Evolutionary conservation across 768 basidiomycete genomes (phyloP).

Genomic region (Macrolepiota albuminosa): DNA sequence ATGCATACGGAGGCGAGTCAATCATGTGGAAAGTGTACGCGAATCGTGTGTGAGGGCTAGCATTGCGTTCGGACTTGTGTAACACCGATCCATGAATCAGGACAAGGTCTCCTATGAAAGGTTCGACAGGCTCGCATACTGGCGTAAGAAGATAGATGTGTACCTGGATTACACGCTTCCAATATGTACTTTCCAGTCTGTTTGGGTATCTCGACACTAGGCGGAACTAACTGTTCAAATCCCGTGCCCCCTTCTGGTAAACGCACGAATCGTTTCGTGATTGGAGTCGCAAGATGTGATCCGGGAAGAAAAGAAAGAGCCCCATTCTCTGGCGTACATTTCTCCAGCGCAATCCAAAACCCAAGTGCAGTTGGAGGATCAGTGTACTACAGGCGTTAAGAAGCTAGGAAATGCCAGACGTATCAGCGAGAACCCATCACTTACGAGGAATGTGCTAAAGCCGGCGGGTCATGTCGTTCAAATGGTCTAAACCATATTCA

Average conservation of each 20-base stretch:
- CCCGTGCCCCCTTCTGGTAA: conserved; percentile 75
- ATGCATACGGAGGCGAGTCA: conserved; percentile 63
- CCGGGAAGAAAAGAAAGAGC: conserved; percentile 89
- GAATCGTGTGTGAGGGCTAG: conserved; percentile 72
- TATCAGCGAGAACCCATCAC: conserved; percentile 14
- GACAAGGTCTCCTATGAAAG: conserved; percentile 70
- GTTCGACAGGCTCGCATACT: not conserved
- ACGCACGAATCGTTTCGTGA: conserved; percentile 85
- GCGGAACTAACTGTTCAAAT: conserved; percentile 58
- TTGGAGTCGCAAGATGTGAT: conserved; percentile 71
- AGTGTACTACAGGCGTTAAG: conserved; percentile 62
- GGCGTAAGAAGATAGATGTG: not conserved
- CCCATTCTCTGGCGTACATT: conserved; percentile 78
- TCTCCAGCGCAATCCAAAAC: conserved; percentile 94
- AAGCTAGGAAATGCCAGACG: not conserved
- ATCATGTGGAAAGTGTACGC: conserved; percentile 98
- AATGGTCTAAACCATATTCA: not conserved
- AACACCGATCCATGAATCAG: conserved; percentile 91
- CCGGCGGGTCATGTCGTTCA: not conserved
- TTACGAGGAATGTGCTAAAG: conserved; percentile 67
- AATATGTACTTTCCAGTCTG: conserved; percentile 52
- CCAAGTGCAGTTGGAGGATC: conserved; percentile 89
- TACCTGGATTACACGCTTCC: conserved; percentile 73
- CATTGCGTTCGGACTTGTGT: conserved; percentile 89
- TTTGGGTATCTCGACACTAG: conserved; percentile 26